phyloP scores from a whole-genome alignment of 1,139 yeast species.

The Taphrina flavorubra region DNA sequence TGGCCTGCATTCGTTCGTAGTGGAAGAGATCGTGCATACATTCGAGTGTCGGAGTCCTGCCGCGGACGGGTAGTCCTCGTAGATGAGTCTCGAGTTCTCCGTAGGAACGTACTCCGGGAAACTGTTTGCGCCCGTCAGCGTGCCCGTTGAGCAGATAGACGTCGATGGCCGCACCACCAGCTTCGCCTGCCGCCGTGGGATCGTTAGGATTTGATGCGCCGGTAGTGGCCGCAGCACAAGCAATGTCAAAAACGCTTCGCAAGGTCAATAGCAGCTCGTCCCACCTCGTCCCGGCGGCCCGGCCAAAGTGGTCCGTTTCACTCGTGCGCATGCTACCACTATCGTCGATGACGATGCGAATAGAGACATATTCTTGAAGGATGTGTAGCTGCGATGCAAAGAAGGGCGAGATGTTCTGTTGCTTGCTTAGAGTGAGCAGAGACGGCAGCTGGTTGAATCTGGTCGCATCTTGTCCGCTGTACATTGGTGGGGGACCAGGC shows the following conservation, averaged over 20 bases:
- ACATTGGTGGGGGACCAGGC: conserved; percentile 27
- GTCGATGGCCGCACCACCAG: conserved; percentile 23
- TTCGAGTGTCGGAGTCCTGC: conserved; percentile 35
- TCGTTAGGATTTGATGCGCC: conserved; percentile 24
- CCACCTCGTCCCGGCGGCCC: conserved; percentile 34
- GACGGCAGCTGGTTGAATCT: conserved; percentile 35
- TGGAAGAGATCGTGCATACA: conserved; percentile 27
- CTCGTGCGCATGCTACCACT: conserved; percentile 39
- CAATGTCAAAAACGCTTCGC: conserved; percentile 36
- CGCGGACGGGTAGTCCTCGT: conserved; percentile 31
- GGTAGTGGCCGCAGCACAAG: conserved; percentile 32
- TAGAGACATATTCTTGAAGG: conserved; percentile 28
- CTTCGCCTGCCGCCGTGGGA: conserved; percentile 20
- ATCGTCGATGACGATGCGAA: conserved; percentile 37
- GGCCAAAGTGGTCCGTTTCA: conserved; percentile 28
- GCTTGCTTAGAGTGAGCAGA: conserved; percentile 23
- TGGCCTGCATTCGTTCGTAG: conserved; percentile 32
- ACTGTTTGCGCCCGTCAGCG: conserved; percentile 39
- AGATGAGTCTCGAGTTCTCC: conserved; percentile 29
- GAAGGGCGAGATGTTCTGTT: conserved; percentile 34
- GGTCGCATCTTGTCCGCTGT: conserved; percentile 32
- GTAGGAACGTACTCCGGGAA: conserved; percentile 21
- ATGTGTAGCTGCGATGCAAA: conserved; percentile 38
- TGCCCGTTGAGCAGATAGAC: conserved; percentile 37
- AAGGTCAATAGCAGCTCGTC: conserved; percentile 30